Conservation (phyloP, 768 basidiomycete genomes). For the Polyporus arcularius region DNA sequence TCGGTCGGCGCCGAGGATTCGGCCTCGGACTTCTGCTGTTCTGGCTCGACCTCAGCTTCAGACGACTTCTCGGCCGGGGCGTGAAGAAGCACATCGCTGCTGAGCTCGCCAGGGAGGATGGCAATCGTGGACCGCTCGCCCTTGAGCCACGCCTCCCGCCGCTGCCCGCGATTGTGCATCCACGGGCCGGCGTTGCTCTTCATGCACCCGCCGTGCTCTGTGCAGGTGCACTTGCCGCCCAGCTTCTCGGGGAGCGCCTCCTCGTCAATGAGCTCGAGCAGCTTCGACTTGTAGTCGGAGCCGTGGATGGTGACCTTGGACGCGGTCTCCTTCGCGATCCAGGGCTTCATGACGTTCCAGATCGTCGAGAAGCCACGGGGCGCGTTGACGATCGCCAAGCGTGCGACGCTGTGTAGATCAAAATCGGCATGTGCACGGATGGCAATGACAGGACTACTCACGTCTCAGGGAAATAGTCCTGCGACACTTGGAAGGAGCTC, state of each 20-base stretch:
- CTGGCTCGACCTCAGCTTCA: constrained; percentile 3
- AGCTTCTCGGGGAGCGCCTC: constrained; percentile 62
- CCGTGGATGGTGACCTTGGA: constrained; percentile 70
- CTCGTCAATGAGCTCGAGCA: constrained; percentile 61
- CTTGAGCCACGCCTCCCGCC: constrained; percentile 31
- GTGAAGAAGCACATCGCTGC: not conserved
- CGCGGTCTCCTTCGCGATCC: constrained; percentile 72
- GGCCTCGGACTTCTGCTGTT: not conserved
- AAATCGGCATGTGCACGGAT: not conserved
- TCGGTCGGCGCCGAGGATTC: not conserved
- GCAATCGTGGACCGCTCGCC: constrained; percentile 26
- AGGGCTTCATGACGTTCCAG: constrained; percentile 68
- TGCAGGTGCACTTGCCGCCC: constrained; percentile 70
- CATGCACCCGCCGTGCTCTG: constrained; percentile 55
- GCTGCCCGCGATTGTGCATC: constrained; percentile 51
- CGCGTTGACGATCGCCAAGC: constrained; percentile 70
- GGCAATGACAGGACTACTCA: constrained; percentile 33
- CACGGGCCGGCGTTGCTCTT: constrained; percentile 70
- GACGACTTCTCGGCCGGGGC: not conserved
- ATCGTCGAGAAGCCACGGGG: constrained; percentile 73
- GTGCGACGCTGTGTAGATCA: constrained; percentile 57
- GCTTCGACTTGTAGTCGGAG: constrained; percentile 52
- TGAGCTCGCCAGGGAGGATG: constrained; percentile 20
- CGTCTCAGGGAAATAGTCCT: constrained; percentile 81
- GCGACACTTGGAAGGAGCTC: constrained; percentile 69